phyloP scores from a whole-genome alignment of 768 basidiomycete species.

The Rhizopogon rudus region DNA sequence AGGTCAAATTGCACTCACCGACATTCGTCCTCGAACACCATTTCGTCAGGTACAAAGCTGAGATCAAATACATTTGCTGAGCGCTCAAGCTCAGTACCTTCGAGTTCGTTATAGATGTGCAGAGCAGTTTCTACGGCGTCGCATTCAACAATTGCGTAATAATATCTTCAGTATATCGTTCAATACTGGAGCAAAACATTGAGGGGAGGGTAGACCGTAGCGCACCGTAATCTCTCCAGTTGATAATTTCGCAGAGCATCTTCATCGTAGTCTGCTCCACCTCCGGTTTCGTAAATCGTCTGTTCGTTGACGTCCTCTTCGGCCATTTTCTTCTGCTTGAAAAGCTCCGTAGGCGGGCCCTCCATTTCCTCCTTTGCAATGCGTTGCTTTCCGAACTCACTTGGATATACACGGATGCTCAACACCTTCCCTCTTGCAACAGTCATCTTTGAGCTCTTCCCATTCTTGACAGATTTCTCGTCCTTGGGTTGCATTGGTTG shows the following conservation, averaged over 20 bases:
- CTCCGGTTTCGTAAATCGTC: conserved; percentile 61
- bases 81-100: conserved; percentile 93
- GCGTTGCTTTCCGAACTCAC: conserved; percentile 85
- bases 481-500: conserved; percentile 16
- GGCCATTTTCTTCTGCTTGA: conserved; percentile 47
- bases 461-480: conserved; percentile 9
- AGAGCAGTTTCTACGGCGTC: conserved; percentile 71
- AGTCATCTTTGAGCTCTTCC: conserved; percentile 2
- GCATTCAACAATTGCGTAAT: conserved; percentile 92
- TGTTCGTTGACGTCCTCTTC: conserved; percentile 60
- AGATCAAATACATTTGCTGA: conserved; percentile 96
- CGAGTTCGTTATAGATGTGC: conserved; percentile 80
- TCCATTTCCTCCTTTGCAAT: conserved; percentile 85
- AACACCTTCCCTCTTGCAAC: conserved; percentile 63
- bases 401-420: conserved; percentile 85
- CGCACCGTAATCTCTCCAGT: conserved; percentile 84
- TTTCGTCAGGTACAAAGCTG: conserved; percentile 88
- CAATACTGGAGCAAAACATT: not conserved
- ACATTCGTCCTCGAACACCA: conserved; percentile 76
- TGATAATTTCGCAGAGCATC: conserved; percentile 89
- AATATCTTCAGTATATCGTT: conserved; percentile 56
- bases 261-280: conserved; percentile 79
- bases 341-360: conserved; percentile 85
- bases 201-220: not conserved
- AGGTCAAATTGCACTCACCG: conserved; percentile 39